phyloP scores from a whole-genome alignment of 2,329 filamentous ascomycete species.

The Torrubiella hemipterigena region DNA sequence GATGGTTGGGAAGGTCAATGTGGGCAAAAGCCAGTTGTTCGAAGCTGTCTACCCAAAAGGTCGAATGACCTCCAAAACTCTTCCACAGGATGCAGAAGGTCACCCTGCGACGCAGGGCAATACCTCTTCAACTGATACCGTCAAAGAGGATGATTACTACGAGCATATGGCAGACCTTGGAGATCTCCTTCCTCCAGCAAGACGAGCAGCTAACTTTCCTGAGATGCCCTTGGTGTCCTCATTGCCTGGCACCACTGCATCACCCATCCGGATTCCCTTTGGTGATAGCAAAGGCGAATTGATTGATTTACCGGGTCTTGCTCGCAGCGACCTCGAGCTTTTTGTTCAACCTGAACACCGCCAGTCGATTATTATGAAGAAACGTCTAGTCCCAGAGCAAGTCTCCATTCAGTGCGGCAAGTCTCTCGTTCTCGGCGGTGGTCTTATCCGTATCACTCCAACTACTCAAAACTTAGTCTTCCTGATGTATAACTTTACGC shows the following conservation, averaged over 20 bases:
- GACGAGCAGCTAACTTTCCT: constrained; percentile 62
- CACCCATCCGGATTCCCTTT: constrained; percentile 86
- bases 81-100: constrained; percentile 32
- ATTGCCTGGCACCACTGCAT: constrained; percentile 86
- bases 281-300: constrained; percentile 79
- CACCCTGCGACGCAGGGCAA: constrained; percentile 15
- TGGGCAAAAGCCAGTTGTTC: constrained; percentile 90
- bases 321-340: constrained; percentile 58
- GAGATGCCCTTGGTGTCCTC: constrained; percentile 77
- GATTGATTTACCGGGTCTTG: constrained; percentile 81
- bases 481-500: constrained; percentile 78
- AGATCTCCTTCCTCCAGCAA: constrained; percentile 64
- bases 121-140: constrained; percentile 1
- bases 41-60: constrained; percentile 77
- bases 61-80: constrained; percentile 3
- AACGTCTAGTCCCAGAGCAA: constrained; percentile 62
- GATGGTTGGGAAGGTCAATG: constrained; percentile 98
- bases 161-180: constrained; percentile 23
- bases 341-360: constrained; percentile 58
- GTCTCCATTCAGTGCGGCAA: constrained; percentile 61
- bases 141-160: constrained; percentile 2
- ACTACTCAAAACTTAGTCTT: constrained; percentile 48
- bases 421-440: constrained; percentile 67
- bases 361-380: constrained; percentile 64
- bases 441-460: constrained; percentile 80